Conservation (phyloP, 208 protist species). For the Novymonas esmeraldas region DNA sequence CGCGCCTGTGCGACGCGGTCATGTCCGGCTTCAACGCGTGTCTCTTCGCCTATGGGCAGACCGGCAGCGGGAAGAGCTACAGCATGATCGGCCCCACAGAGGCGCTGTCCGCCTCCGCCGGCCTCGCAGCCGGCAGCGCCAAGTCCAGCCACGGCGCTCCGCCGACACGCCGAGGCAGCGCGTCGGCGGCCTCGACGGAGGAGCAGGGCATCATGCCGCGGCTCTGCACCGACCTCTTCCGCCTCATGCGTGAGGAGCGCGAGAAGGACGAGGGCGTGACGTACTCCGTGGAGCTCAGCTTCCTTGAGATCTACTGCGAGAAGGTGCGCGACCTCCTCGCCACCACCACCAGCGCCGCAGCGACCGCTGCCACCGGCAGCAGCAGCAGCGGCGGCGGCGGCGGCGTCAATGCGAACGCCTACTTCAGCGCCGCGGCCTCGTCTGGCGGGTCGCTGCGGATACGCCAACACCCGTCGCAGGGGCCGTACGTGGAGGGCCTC, state of each 20-base stretch:
- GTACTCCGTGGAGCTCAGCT: constrained; percentile 74
- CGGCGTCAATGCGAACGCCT: background rate
- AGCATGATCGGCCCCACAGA: constrained; percentile 86
- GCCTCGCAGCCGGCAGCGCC: background rate
- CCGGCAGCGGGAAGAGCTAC: constrained; percentile 91
- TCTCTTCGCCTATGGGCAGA: constrained; percentile 92
- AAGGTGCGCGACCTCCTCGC: constrained; percentile 78
- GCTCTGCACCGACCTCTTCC: constrained; percentile 71
- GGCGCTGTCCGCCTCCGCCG: constrained; percentile 9
- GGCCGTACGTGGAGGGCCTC: constrained; percentile 83
- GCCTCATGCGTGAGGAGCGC: constrained; percentile 65
- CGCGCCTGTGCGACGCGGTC: constrained; percentile 63
- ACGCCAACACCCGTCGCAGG: constrained; percentile 74
- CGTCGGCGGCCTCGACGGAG: constrained; percentile 1
- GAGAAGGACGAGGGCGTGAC: constrained; percentile 59
- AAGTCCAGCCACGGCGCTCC: background rate
- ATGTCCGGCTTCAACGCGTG: constrained; percentile 91
- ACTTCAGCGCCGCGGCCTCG: background rate
- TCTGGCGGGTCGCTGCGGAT: constrained; percentile 47
- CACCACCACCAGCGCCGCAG: constrained; percentile 16
- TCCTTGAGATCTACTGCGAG: constrained; percentile 93
- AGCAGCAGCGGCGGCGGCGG: background rate
- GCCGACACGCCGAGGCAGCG: background rate
- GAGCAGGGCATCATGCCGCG: constrained; percentile 87
- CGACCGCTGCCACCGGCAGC: background rate